Conservation (phyloP, 1,139 yeast genomes). For the Hyphopichia burtonii region DNA sequence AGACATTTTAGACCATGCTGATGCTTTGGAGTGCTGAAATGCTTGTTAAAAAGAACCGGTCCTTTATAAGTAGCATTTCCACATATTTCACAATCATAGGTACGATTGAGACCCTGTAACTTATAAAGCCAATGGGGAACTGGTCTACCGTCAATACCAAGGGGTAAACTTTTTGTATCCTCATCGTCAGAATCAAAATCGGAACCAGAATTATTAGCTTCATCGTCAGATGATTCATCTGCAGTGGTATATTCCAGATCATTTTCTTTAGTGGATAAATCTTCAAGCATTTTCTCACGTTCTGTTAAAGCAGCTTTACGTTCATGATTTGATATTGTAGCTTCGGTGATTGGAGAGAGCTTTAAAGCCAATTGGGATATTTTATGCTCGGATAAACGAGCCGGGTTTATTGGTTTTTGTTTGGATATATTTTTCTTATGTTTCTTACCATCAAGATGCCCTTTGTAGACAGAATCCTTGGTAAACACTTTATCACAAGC, state of each 20-base stretch:
- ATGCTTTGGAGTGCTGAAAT: conserved; percentile 71
- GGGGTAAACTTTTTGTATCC: conserved; percentile 55
- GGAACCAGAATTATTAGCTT: conserved; percentile 13
- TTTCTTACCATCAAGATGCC: conserved; percentile 74
- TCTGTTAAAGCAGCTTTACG: conserved; percentile 72
- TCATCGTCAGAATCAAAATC: conserved; percentile 22
- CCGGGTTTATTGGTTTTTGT: background rate
- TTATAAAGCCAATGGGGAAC: conserved; percentile 94
- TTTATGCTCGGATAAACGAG: conserved; percentile 25
- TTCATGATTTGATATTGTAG: conserved; percentile 63
- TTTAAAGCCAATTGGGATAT: conserved; percentile 31
- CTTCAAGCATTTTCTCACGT: conserved; percentile 63
- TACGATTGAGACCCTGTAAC: conserved; percentile 77
- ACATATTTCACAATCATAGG: conserved; percentile 82
- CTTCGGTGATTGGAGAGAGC: conserved; percentile 36
- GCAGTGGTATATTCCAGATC: conserved; percentile 36
- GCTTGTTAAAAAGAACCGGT: conserved; percentile 66
- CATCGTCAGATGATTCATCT: conserved; percentile 31
- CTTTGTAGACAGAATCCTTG: conserved; percentile 62
- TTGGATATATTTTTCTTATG: conserved; percentile 53
- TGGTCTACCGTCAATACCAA: conserved; percentile 89
- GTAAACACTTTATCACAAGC: conserved; percentile 67
- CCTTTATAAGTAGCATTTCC: conserved; percentile 78
- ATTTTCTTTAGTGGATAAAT: conserved; percentile 26
- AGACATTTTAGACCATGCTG: conserved; percentile 70